A percentile compares a stretch with the other conserved stretches of the same genome.
Conservation (phyloP, 768 basidiomycete species). For the Paxillus involutus region DNA sequence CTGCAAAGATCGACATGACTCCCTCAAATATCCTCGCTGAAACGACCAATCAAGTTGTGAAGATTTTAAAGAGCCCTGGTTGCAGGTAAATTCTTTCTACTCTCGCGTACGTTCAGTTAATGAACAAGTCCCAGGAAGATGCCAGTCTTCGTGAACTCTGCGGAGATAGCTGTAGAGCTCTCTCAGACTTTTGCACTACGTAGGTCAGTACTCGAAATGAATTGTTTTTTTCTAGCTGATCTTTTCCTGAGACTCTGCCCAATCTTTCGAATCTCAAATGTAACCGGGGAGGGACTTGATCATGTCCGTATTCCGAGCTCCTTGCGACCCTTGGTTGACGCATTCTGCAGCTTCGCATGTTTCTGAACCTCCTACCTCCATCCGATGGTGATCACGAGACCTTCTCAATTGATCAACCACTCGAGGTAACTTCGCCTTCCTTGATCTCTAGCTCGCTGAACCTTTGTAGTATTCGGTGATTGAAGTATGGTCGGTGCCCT, state of each 20-base stretch:
- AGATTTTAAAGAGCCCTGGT: constrained; percentile 90
- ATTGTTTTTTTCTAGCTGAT: constrained; percentile 1
- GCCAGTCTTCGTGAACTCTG: constrained; percentile 82
- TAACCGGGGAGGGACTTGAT: constrained; percentile 90
- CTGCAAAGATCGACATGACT: constrained; percentile 85
- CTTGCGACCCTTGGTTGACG: constrained; percentile 10
- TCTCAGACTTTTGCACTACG: constrained; percentile 73
- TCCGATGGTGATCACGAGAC: constrained; percentile 83
- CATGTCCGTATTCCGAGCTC: constrained; percentile 43
- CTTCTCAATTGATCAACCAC: constrained; percentile 74
- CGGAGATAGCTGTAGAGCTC: constrained; percentile 79
- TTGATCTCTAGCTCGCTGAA: constrained; percentile 8
- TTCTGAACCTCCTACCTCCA: constrained; percentile 88
- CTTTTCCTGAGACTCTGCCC: constrained; percentile 70
- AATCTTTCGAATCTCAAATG: constrained; percentile 90
- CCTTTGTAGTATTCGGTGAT: constrained; percentile 71
- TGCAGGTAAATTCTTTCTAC: constrained; percentile 59
- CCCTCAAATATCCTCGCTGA: constrained; percentile 89
- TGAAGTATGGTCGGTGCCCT: constrained; percentile 87
- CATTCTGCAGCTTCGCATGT: constrained; percentile 66
- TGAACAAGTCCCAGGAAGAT: constrained; percentile 52
- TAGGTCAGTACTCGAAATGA: constrained; percentile 50
- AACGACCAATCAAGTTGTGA: constrained; percentile 88
- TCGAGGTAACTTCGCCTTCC: constrained; percentile 55
- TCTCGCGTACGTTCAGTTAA: not conserved